Conservation (phyloP, 2,329 filamentous ascomycete species). For the Xylariaceae sp. region DNA sequence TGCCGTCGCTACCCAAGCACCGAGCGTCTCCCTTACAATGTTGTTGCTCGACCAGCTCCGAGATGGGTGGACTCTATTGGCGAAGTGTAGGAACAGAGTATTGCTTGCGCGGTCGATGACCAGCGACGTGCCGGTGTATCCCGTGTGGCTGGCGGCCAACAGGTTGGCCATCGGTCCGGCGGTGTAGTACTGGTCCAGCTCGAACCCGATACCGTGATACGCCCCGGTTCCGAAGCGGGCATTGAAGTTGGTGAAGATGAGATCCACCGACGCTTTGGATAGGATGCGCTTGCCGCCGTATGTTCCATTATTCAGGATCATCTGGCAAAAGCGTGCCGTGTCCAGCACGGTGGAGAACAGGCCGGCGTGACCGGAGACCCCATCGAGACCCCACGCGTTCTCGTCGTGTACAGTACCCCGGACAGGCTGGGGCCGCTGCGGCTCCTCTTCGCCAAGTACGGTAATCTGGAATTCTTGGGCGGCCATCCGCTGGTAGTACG, state of each 20-base stretch:
- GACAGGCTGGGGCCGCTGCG: constrained; percentile 13
- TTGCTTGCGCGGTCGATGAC: constrained; percentile 18
- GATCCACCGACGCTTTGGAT: constrained; percentile 12
- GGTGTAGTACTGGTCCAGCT: constrained; percentile 23
- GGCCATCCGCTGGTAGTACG: constrained; percentile 10
- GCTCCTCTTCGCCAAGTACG: constrained; percentile 10
- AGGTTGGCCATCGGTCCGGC: constrained; percentile 21
- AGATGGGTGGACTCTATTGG: constrained; percentile 17
- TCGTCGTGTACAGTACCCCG: constrained; percentile 21
- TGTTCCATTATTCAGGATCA: constrained; percentile 25
- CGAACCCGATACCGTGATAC: constrained; percentile 16
- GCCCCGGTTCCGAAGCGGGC: constrained; percentile 12
- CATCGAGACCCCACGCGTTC: constrained; percentile 21
- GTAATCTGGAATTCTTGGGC: constrained; percentile 15
- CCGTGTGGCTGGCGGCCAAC: constrained; percentile 19
- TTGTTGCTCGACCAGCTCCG: constrained; percentile 24
- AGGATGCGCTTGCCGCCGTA: constrained; percentile 15
- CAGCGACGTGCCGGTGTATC: constrained; percentile 19
- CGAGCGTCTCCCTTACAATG: constrained; percentile 20
- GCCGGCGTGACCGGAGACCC: constrained; percentile 21
- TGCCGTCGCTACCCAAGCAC: constrained; percentile 20
- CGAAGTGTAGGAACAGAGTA: constrained; percentile 18
- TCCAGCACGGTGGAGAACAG: constrained; percentile 21
- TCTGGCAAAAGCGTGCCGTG: constrained; percentile 18
- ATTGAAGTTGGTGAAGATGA: constrained; percentile 25